A percentile compares a stretch with the other conserved stretches of the same genome.
These are phyloP conservation scores for Pythium apleroticum DNA, from an alignment of 352 stramenopile species.

Conservation along the genomic window DNA sequence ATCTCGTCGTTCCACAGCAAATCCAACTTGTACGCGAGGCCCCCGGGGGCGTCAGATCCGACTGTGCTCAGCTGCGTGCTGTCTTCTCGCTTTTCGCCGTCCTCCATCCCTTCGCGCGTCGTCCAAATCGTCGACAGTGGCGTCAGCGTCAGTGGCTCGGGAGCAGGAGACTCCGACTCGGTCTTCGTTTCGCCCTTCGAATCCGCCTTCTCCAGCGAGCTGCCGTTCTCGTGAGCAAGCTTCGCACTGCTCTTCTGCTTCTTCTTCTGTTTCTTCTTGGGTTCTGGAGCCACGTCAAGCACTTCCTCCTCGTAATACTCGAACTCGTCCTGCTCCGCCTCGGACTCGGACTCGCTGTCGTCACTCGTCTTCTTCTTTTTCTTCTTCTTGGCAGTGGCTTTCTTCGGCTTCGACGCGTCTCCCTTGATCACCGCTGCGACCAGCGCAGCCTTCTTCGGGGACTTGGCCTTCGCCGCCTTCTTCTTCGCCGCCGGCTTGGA, in stretches of 20 bases:
- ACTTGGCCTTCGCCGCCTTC: not conserved
- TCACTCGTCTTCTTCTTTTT: conserved; percentile 17
- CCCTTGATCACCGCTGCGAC: not conserved
- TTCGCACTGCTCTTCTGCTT: not conserved
- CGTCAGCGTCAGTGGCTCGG: conserved; percentile 10
- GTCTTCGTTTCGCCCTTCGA: not conserved
- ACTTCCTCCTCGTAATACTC: not conserved
- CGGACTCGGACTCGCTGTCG: not conserved
- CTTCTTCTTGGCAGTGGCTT: conserved; percentile 11
- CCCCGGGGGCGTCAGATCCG: not conserved
- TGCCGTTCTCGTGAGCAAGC: not conserved
- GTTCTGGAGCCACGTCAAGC: not conserved
- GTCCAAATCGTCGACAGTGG: conserved; percentile 30
- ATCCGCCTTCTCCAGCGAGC: not conserved
- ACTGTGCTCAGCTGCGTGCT: not conserved
- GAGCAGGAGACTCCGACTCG: not conserved
- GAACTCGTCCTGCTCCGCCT: not conserved
- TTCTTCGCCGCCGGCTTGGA: not conserved
- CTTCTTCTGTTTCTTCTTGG: not conserved
- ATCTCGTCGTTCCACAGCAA: conserved; percentile 69
- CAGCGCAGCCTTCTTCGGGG: not conserved
- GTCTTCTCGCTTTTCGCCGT: not conserved
- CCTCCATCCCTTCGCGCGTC: conserved; percentile 1
- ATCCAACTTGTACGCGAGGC: conserved; percentile 60
- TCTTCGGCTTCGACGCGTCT: conserved; percentile 1